Evolutionary conservation across 2,329 filamentous ascomycete genomes (phyloP).

Genomic region (Aspergillus sojae): DNA sequence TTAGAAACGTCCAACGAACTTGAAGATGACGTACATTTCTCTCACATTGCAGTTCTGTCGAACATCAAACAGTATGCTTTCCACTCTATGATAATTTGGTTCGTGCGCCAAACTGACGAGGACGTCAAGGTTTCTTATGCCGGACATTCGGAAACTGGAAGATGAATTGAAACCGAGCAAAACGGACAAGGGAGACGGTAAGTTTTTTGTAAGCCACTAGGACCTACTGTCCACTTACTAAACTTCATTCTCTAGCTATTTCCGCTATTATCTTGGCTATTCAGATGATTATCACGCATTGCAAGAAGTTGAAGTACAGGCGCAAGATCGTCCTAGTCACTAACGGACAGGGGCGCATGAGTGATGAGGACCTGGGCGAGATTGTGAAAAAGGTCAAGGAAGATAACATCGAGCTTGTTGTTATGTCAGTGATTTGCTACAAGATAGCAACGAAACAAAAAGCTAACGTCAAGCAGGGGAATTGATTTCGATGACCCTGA

Average conservation of each 20-base stretch:
- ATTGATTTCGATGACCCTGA: slow-evolving; percentile 92
- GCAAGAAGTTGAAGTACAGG: slow-evolving; percentile 79
- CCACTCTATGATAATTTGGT: slow-evolving; percentile 27
- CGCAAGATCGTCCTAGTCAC: slow-evolving; percentile 84
- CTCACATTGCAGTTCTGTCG: slow-evolving; percentile 75
- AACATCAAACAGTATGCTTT: slow-evolving; percentile 64
- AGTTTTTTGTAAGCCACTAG: background rate
- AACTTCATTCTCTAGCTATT: slow-evolving; percentile 53
- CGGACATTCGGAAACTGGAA: slow-evolving; percentile 68
- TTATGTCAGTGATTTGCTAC: slow-evolving; percentile 63
- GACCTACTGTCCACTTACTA: background rate
- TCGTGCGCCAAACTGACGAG: background rate
- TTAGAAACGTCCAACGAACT: slow-evolving; percentile 69
- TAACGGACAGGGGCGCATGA: slow-evolving; percentile 73
- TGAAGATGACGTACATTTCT: slow-evolving; percentile 69
- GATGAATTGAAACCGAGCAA: slow-evolving; percentile 66
- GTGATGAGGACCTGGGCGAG: slow-evolving; percentile 68
- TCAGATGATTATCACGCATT: slow-evolving; percentile 79
- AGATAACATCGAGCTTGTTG: slow-evolving; percentile 73
- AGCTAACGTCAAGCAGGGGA: slow-evolving; percentile 59
- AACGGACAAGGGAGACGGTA: slow-evolving; percentile 73
- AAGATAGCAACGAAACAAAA: background rate
- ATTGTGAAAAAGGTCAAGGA: slow-evolving; percentile 76
- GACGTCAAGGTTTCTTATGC: slow-evolving; percentile 61
- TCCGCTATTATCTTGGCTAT: slow-evolving; percentile 85